Conservation (phyloP, 768 basidiomycete species). For the Podaxis rugospora region DNA sequence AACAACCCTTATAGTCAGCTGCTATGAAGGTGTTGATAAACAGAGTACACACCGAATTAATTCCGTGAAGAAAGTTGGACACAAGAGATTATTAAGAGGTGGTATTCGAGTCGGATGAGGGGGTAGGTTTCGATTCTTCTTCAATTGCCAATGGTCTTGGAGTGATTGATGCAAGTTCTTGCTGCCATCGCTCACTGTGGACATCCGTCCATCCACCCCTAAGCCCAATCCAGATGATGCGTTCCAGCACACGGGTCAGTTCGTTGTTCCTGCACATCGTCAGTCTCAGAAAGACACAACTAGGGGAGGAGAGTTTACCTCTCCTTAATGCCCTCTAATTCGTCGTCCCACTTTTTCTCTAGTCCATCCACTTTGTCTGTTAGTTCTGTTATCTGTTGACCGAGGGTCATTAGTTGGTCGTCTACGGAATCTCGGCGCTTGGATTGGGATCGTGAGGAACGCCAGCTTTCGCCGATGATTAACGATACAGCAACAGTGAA, state of each 20-base stretch:
- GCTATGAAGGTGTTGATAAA: not conserved
- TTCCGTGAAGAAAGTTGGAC: not conserved
- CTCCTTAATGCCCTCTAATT: slow-evolving; percentile 37
- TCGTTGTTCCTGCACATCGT: slow-evolving; percentile 51
- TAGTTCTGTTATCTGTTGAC: slow-evolving; percentile 41
- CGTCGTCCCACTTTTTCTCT: slow-evolving; percentile 37
- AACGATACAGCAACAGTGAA: slow-evolving; percentile 71
- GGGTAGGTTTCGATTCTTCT: not conserved
- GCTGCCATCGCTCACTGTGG: slow-evolving; percentile 21
- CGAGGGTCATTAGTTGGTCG: slow-evolving; percentile 62
- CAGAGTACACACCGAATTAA: not conserved
- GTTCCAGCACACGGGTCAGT: slow-evolving; percentile 58
- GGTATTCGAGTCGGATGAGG: not conserved
- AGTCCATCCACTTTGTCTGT: slow-evolving; percentile 37
- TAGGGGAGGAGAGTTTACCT: slow-evolving; percentile 27
- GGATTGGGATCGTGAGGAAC: slow-evolving; percentile 62
- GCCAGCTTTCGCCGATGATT: slow-evolving; percentile 76
- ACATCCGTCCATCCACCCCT: slow-evolving; percentile 64
- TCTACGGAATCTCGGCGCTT: slow-evolving; percentile 72
- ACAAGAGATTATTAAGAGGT: not conserved
- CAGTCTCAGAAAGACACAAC: not conserved
- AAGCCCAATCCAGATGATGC: slow-evolving; percentile 65
- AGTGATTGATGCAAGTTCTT: not conserved
- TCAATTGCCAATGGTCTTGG: not conserved
- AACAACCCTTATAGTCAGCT: not conserved